These are phyloP conservation scores for Aurifilum marmelostoma DNA, from an alignment of 2,329 filamentous ascomycete species.

Conservation along the genomic window DNA sequence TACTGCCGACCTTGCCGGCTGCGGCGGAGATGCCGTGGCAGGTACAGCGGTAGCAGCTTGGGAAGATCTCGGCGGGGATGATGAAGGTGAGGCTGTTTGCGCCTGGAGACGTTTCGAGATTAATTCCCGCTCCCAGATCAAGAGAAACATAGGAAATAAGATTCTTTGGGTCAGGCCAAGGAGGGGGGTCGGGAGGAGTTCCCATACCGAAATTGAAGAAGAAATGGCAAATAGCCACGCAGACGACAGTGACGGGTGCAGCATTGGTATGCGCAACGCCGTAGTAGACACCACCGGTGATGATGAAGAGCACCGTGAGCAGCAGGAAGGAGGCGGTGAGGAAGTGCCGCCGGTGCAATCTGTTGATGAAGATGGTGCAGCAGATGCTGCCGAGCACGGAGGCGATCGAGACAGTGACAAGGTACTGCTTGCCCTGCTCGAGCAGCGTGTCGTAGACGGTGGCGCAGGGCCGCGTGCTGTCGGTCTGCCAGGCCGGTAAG, in stretches of 20 bases:
- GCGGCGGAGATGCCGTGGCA: constrained; percentile 66
- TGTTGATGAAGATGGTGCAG: constrained; percentile 53
- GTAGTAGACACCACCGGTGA: constrained; percentile 53
- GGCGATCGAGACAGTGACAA: constrained; percentile 54
- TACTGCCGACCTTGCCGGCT: constrained; percentile 60
- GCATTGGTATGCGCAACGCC: constrained; percentile 46
- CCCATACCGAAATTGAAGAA: constrained; percentile 59
- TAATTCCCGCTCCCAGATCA: background rate
- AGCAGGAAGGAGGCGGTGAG: constrained; percentile 54
- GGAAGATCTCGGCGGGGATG: constrained; percentile 67
- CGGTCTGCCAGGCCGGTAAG: constrained; percentile 54
- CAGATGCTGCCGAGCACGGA: constrained; percentile 55
- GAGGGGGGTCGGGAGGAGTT: background rate
- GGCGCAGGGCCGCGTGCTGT: constrained; percentile 51
- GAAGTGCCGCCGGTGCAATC: constrained; percentile 52
- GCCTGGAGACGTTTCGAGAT: constrained; percentile 38
- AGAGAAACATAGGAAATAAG: background rate
- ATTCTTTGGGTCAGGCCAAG: too few species aligned
- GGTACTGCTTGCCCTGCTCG: constrained; percentile 56
- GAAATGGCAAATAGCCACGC: constrained; percentile 58
- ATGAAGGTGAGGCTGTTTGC: constrained; percentile 67
- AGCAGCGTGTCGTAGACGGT: constrained; percentile 56
- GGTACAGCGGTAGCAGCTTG: constrained; percentile 64
- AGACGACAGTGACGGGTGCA: constrained; percentile 51
- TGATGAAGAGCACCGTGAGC: constrained; percentile 50